Conservation (phyloP, 192 early-diverging fungal species). For the Rhizophagus sp. region DNA sequence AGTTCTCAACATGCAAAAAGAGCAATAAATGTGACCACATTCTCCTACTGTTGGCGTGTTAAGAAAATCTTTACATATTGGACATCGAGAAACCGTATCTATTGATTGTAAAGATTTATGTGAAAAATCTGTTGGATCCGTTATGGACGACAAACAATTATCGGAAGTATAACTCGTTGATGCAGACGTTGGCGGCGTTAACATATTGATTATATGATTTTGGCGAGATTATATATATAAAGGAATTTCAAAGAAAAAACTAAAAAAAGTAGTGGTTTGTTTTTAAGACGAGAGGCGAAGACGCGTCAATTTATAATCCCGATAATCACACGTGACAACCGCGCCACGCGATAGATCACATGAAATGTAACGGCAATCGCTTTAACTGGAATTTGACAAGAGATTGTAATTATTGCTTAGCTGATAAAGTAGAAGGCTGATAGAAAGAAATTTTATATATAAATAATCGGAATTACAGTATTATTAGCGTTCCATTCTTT, state of each 20-base stretch:
- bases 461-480: no score
- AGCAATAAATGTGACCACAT: conserved; percentile 6
- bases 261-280: no score
- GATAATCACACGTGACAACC: not conserved
- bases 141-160: not conserved
- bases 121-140: not conserved
- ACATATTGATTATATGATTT: not conserved
- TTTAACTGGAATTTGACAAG: no score
- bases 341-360: not conserved
- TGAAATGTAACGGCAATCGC: not conserved
- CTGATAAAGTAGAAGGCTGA: no score
- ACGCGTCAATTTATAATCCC: not conserved
- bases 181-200: not conserved
- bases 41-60: not conserved
- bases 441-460: no score
- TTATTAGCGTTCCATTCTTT: no score
- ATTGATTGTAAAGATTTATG: not conserved
- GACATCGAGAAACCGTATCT: not conserved
- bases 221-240: no score
- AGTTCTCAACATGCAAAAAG: not conserved
- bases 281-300: not conserved
- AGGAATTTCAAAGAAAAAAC: no score
- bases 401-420: no score
- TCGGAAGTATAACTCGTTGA: not conserved
- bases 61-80: conserved; percentile 10